These are phyloP conservation scores for Alternaria rosae DNA, from an alignment of 2,329 filamentous ascomycete species.

Conservation along the genomic window DNA sequence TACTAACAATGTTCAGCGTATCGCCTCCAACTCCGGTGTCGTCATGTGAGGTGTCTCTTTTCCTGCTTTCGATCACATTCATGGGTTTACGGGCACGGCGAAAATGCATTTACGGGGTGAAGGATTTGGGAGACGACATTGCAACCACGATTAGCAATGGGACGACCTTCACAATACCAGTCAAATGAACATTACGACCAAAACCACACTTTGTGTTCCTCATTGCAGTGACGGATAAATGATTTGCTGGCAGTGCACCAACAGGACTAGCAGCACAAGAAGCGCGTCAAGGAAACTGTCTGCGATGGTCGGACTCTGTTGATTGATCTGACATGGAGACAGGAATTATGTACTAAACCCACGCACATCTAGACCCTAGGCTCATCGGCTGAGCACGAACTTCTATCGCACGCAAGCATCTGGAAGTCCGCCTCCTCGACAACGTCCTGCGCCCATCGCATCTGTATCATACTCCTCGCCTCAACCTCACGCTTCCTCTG, in stretches of 20 bases:
- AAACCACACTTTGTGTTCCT: slow-evolving; percentile 12
- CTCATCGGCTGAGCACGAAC: slow-evolving; percentile 26
- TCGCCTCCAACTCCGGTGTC: slow-evolving; percentile 99
- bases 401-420: slow-evolving; percentile 33
- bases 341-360: slow-evolving; percentile 9
- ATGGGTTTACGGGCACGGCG: slow-evolving; percentile 50
- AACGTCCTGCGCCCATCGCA: slow-evolving; percentile 39
- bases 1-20: slow-evolving; percentile 72
- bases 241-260: background rate
- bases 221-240: slow-evolving; percentile 6
- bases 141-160: slow-evolving; percentile 46
- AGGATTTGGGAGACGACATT: slow-evolving; percentile 46
- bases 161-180: slow-evolving; percentile 45
- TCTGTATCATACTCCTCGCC: slow-evolving; percentile 36
- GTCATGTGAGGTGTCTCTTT: slow-evolving; percentile 82
- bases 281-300: background rate
- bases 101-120: slow-evolving; percentile 52
- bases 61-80: slow-evolving; percentile 49
- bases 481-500: slow-evolving; percentile 29
- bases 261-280: background rate
- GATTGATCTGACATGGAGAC: background rate
- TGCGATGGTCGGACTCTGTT: background rate
- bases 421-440: slow-evolving; percentile 30
- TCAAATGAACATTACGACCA: slow-evolving; percentile 44
- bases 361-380: background rate